Evolutionary conservation across 176 grass and related monocot species (phyloP), one percentile per base, ranked within the genome.

Genomic region (Phoenix roebelenii): DNA sequence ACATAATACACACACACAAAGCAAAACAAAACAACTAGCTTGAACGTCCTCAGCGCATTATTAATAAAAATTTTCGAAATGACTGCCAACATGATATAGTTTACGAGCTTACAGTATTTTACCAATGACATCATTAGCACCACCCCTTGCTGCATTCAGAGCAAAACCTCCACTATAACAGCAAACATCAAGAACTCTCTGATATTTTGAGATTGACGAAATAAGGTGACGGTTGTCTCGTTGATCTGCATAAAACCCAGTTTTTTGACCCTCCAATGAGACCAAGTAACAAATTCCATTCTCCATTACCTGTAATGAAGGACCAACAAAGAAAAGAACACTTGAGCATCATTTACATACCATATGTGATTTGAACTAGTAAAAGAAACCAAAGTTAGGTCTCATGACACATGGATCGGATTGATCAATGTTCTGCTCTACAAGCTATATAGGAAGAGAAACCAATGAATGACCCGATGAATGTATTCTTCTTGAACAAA

Each of bases 241-340:
- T 62, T 97, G 84, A 64, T 91, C 92, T 79, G 92, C 92, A 78
- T 97, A 97, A 77, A 97, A 97, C 14, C 92, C 92, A 75, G 92
- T 97, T 70, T 97, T 97, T 70, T 97, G 92, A 49, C 92, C 92
- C 50, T 85, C 92, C 70, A 89, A 56, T 57, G 92, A 88, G 60
- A 97, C 52, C 76, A 77, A 59, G 77, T 97, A 97, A 22, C 73
- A 25, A 39, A 97, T 72, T 32, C 66, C 87, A 78, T 90, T 97
- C 70, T 97, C 92, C 78, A 80, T 75, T 29, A 85, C 87, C 92
- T 97, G 72, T 35, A 71, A 58, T 39, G 50, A 44, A 54, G 26
- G 72, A 64, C 20, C 44, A 52, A 69, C 15, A 22, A 20, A 20
- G 70, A 58, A 32, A 9, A 59, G 26, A 44, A 44, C 35, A 12